Conservation (phyloP, 1,139 yeast species). For the Suhomyces ambrosiae region DNA sequence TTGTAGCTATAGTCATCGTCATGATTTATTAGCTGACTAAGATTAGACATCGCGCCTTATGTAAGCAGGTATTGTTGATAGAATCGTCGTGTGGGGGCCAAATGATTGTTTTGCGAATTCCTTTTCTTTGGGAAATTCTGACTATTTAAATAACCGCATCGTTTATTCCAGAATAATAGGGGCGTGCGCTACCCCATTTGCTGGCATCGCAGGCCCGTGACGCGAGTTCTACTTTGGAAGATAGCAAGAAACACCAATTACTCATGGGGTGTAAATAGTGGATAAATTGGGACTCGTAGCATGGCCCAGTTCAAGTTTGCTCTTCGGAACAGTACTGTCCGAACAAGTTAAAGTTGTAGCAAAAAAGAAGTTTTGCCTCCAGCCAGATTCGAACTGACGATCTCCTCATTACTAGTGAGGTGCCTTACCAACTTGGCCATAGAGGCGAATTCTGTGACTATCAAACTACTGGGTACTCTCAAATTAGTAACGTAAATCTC, state of each 20-base stretch:
- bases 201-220: constrained; percentile 11
- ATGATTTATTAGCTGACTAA: constrained; percentile 21
- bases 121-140: constrained; percentile 9
- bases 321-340: no score
- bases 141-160: constrained; percentile 13
- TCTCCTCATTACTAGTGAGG: constrained; percentile 90
- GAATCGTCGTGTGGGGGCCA: constrained; percentile 15
- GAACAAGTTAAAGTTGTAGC: not conserved
- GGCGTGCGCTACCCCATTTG: constrained; percentile 8
- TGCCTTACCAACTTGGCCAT: constrained; percentile 87
- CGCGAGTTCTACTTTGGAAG: constrained; percentile 1
- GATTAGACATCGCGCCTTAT: constrained; percentile 19
- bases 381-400: constrained; percentile 86
- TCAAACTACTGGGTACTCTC: not conserved
- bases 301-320: no score
- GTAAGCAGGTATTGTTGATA: constrained; percentile 8
- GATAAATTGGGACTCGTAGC: no score
- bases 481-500: no score
- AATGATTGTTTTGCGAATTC: constrained; percentile 3
- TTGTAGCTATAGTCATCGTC: constrained; percentile 23
- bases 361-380: constrained; percentile 54
- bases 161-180: constrained; percentile 2
- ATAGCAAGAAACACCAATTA: not conserved
- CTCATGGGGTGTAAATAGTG: no score
- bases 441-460: constrained; percentile 15